A percentile compares a stretch with the other conserved stretches of the same genome.
Evolutionary conservation across 2,329 filamentous ascomycete species (phyloP).

Genomic region (Colletotrichum euphorbiae): DNA sequence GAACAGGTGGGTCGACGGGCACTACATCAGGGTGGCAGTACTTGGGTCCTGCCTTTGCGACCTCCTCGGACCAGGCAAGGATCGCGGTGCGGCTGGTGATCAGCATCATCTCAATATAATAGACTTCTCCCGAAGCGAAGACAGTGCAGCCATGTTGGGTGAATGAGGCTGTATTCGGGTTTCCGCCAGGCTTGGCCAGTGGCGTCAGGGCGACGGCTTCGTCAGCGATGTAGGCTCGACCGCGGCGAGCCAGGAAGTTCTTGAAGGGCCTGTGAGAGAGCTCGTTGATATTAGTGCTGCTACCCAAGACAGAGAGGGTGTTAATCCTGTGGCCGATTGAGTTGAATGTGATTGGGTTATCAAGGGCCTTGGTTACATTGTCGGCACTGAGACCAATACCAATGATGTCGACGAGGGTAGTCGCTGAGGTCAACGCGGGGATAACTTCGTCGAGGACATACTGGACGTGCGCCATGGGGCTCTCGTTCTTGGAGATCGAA

Average conservation of each 20-base stretch:
- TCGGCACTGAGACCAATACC: slow-evolving; percentile 76
- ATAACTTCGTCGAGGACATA: slow-evolving; percentile 76
- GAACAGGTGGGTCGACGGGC: slow-evolving; percentile 43
- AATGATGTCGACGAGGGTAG: slow-evolving; percentile 75
- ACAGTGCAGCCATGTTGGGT: slow-evolving; percentile 71
- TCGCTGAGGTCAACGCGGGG: slow-evolving; percentile 55
- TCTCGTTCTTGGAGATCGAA: slow-evolving; percentile 69
- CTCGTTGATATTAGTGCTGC: slow-evolving; percentile 53
- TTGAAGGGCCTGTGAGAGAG: slow-evolving; percentile 59
- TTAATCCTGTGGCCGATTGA: slow-evolving; percentile 57
- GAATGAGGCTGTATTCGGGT: slow-evolving; percentile 52
- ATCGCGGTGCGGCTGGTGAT: slow-evolving; percentile 64
- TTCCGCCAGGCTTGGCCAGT: slow-evolving; percentile 59
- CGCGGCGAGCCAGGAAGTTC: slow-evolving; percentile 65
- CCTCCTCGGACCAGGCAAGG: slow-evolving; percentile 70
- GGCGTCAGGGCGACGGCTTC: slow-evolving; percentile 62
- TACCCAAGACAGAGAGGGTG: slow-evolving; percentile 63
- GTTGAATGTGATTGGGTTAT: slow-evolving; percentile 63
- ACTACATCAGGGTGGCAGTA: slow-evolving; percentile 56
- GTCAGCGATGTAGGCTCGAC: slow-evolving; percentile 71
- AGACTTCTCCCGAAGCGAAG: slow-evolving; percentile 73
- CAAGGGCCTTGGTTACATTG: slow-evolving; percentile 68
- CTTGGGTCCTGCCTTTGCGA: slow-evolving; percentile 53
- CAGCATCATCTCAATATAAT: slow-evolving; percentile 72
- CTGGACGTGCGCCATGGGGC: slow-evolving; percentile 69